Evolutionary conservation across 129 eudicot species (phyloP).

Genomic region (Daucus carota): DH1_v3.0 NC_030389.2:40634501-40635000

Average conservation of each 20-base stretch:
- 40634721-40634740: conserved; percentile 30
- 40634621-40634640: no score
- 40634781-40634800: conserved; percentile 59
- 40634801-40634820: conserved; percentile 69
- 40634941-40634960: conserved; percentile 15
- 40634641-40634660: conserved; percentile 19
- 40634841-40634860: conserved; percentile 24
- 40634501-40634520: no score
- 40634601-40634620: no score
- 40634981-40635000: conserved; percentile 43
- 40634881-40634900: conserved; percentile 11
- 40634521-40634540: no score
- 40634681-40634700: conserved; percentile 34
- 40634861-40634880: neutral
- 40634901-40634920: conserved; percentile 13
- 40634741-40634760: conserved; percentile 38
- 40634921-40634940: conserved; percentile 21
- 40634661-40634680: conserved; percentile 19
- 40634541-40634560: no score
- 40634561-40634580: no score
- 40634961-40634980: conserved; percentile 30
- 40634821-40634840: conserved; percentile 81
- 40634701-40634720: conserved; percentile 33
- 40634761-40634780: conserved; percentile 49
- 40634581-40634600: no score